Evolutionary conservation across 148 eudicot genomes (phyloP).

Genomic region (Diospyros kaki): DNA sequence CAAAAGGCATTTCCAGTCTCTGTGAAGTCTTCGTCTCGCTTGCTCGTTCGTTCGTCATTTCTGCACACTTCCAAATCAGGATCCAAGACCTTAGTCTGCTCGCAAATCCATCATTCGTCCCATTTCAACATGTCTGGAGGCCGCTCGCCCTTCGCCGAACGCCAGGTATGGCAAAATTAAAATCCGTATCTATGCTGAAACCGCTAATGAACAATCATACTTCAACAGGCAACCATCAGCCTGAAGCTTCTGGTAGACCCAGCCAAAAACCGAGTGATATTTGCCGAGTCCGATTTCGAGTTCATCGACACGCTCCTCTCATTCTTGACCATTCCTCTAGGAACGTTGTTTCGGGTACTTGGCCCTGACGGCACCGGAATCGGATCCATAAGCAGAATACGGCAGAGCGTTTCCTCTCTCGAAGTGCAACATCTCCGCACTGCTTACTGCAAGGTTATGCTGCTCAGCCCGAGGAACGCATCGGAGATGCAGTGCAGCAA

Average conservation of each 20-base stretch:
- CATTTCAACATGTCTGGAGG: no score
- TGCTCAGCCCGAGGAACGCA: not conserved
- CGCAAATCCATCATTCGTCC: no score
- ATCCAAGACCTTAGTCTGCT: no score
- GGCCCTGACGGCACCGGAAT: not conserved
- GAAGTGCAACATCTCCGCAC: not conserved
- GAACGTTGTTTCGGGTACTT: not conserved
- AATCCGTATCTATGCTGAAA: no score
- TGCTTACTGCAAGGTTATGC: not conserved
- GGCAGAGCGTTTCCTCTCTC: not conserved
- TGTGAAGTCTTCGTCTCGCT: no score
- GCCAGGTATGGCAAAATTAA: no score
- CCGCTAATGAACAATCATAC: not conserved
- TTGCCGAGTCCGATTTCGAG: conserved; percentile 1
- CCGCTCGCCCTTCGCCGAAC: no score
- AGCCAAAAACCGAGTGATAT: conserved; percentile 1
- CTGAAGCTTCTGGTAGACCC: conserved; percentile 7
- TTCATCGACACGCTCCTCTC: conserved; percentile 8
- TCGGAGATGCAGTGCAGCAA: not conserved
- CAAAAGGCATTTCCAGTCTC: no score
- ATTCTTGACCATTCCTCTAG: not conserved
- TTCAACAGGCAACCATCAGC: not conserved
- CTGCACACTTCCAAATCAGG: no score
- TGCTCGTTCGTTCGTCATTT: no score
- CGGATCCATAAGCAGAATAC: not conserved